Base-by-base conservation (phyloP, 1,139 yeast genomes). In the Wickerhamiella pararugosa region DNA sequence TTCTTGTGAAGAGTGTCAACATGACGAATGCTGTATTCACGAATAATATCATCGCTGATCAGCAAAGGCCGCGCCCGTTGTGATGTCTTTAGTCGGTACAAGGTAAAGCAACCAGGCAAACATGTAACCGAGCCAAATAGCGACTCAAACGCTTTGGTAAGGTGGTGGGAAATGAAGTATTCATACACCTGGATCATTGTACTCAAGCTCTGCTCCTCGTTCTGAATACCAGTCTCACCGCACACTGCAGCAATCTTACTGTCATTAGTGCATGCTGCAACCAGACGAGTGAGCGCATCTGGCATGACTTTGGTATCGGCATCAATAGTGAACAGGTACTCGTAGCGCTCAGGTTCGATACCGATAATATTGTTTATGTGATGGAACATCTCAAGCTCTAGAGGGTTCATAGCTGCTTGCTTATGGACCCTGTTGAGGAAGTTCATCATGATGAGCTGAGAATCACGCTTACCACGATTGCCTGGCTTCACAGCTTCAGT, bases 111-210 rank as follows among this genome's bases (percentile, higher is more conserved):
- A n/a, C 68, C 68, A 5, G 68, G 68, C 40, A 64, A 49, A 53
- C 68, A 64, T 1, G 68, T 64, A 21, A 64, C 66, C 6, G 61
- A 51, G 2, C 67, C 67, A 50, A 64, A 64, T 44, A 64, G 44
- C 41, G 63, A 57, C 50, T 64, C 68, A 48, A 64, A 64, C 2
- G 66, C 66, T 45, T 64, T 64, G 25, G 68, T 59, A 42, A 64
- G 54, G 43, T 64, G 64, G 47, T 64, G 68, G 21, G 67, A 63
- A 45, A 64, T 64, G 49, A 58, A 64, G 47, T 64, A 64, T 48
- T 64, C 68, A 46, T 64, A 64, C 7, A 64, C 67, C 47, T 64
- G 68, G 9, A 64, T 57, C 68, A 64, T 64, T 2, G 68, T 64
- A 6, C 63, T 52, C 51, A 65, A 51, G 32, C 63, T 53, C 46